phyloP scores from a whole-genome alignment of 2,329 filamentous ascomycete species.

The Tolypocladium ovalisporum region DNA sequence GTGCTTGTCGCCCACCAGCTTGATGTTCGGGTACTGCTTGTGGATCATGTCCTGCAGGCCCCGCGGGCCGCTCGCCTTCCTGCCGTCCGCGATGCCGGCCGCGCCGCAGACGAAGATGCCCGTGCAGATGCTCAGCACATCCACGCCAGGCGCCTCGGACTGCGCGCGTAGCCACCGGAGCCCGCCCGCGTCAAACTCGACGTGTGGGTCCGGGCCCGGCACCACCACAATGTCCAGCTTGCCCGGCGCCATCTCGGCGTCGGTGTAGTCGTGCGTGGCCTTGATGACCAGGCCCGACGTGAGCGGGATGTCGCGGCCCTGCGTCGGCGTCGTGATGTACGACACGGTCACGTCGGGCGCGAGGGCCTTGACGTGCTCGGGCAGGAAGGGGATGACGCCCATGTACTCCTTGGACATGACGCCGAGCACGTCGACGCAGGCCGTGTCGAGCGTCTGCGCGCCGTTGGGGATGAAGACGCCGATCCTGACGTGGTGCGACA shows the following conservation, averaged over 20 bases:
- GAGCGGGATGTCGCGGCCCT: conserved; percentile 24
- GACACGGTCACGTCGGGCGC: conserved; percentile 31
- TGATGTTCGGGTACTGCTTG: conserved; percentile 25
- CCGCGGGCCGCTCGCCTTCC: conserved; percentile 34
- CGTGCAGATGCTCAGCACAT: conserved; percentile 41
- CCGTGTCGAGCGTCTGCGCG: conserved; percentile 38
- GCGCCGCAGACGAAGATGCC: conserved; percentile 36
- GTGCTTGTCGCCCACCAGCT: conserved; percentile 32
- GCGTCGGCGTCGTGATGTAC: conserved; percentile 32
- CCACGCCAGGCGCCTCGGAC: conserved; percentile 23
- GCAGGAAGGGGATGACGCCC: conserved; percentile 15
- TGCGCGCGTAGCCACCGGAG: conserved; percentile 34
- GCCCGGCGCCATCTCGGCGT: conserved; percentile 36
- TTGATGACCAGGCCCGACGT: conserved; percentile 27
- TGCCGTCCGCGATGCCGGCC: conserved; percentile 36
- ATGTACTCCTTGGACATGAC: conserved; percentile 36
- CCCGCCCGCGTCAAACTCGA: conserved; percentile 18
- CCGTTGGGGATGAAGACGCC: conserved; percentile 39
- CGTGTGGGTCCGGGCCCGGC: conserved; percentile 35
- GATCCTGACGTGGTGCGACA: conserved; percentile 23
- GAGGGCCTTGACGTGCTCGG: conserved; percentile 23
- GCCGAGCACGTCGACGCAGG: conserved; percentile 38
- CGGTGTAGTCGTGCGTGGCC: conserved; percentile 31
- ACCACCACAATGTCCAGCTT: conserved; percentile 39
- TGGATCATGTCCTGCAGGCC: conserved; percentile 28